Percentiles rank a stretch among this genome's conserved stretches.
Evolutionary conservation across 129 eudicot species (phyloP).

Genomic region (Lonicera japonica): DNA sequence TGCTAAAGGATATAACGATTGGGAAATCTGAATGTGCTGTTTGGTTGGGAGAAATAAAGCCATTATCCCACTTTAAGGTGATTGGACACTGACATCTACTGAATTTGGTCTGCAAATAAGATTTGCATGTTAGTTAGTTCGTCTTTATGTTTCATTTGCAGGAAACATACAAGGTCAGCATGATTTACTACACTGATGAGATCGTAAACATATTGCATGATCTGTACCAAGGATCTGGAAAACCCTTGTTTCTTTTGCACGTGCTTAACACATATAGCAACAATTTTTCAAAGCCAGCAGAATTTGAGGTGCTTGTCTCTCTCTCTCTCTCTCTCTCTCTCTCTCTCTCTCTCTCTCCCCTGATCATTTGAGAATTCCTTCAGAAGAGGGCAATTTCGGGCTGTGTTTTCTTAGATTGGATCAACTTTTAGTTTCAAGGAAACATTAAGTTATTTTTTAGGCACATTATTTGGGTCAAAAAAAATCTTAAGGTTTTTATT

Average conservation of each 20-base stretch:
- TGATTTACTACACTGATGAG: conserved; percentile 59
- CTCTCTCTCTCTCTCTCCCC: conserved; percentile 2
- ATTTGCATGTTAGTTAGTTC: conserved; percentile 21
- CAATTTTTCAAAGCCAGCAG: conserved; percentile 84
- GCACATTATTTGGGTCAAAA: too few species aligned
- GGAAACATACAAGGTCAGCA: conserved; percentile 75
- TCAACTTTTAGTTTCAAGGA: too few species aligned
- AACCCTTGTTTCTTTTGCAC: conserved; percentile 78
- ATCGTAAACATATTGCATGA: conserved; percentile 49
- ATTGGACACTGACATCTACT: conserved; percentile 12
- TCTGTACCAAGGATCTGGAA: conserved; percentile 42
- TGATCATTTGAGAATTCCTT: background rate
- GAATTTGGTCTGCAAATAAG: background rate
- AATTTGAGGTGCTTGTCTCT: conserved; percentile 92
- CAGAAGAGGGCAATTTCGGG: background rate
- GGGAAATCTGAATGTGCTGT: conserved; percentile 92
- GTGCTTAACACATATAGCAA: conserved; percentile 93
- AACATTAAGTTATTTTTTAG: too few species aligned
- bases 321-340: too few species aligned
- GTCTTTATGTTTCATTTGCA: conserved; percentile 27
- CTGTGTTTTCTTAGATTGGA: background rate
- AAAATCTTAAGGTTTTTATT: too few species aligned
- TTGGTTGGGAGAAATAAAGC: conserved; percentile 93
- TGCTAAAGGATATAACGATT: conserved; percentile 63
- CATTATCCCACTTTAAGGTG: conserved; percentile 67